Conservation (phyloP, 2,329 filamentous ascomycete species). For the Ceratocystis eucalypticola region DNA sequence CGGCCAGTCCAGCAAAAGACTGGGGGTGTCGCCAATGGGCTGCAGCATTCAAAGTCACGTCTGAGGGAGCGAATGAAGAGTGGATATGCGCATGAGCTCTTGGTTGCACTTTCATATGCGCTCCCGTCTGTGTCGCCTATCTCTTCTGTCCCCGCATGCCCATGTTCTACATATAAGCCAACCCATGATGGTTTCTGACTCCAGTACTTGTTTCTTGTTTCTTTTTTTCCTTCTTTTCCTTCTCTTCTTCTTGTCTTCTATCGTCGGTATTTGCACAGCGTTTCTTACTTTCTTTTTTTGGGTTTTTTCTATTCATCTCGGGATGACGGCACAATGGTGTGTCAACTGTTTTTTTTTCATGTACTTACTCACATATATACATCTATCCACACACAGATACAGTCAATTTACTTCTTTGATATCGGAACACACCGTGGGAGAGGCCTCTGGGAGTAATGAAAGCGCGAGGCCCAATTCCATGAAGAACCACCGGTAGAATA, state of each 20-base stretch:
- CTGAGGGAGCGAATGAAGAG: neutral
- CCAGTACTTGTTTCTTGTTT: neutral
- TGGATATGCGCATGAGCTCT: neutral
- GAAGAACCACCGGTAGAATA: neutral
- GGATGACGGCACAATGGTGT: constrained; percentile 13
- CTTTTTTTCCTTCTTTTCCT: neutral
- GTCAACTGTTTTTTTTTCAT: neutral
- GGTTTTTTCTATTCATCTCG: neutral
- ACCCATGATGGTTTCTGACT: neutral
- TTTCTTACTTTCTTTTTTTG: constrained; percentile 1
- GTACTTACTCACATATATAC: neutral
- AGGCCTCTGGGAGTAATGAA: neutral
- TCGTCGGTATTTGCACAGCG: neutral
- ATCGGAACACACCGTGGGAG: neutral
- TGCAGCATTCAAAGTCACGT: constrained; percentile 17
- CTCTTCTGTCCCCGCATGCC: neutral
- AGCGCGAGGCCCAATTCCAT: neutral
- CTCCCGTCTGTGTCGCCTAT: neutral
- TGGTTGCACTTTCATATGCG: too few relatives aligned
- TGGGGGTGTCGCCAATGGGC: constrained; percentile 19
- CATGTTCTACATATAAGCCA: neutral
- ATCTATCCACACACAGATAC: neutral
- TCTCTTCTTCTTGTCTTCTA: neutral
- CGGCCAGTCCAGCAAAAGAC: constrained; percentile 18
- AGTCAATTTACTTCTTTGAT: neutral